These are phyloP conservation scores for Wallacemonas rigidus DNA, from an alignment of 208 protist species.

Conservation along the genomic window DNA sequence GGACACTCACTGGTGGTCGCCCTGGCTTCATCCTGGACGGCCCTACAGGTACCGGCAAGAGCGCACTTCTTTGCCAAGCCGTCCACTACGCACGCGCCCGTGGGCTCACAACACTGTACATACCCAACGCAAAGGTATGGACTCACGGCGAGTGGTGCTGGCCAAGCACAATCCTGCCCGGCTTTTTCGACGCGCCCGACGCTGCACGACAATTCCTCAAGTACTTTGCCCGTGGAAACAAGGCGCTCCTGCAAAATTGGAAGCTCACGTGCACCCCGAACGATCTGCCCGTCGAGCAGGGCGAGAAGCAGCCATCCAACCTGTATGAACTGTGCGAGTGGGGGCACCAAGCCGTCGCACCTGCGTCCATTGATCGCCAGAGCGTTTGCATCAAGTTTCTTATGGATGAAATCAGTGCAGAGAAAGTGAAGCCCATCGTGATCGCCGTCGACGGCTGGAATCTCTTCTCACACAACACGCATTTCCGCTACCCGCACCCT, in stretches of 20 bases:
- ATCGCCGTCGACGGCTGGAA: constrained; percentile 92
- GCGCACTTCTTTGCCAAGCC: constrained; percentile 86
- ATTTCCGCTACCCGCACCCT: constrained; percentile 91
- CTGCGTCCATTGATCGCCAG: constrained; percentile 87
- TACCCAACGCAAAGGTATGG: constrained; percentile 86
- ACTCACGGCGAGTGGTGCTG: constrained; percentile 92
- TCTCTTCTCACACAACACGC: constrained; percentile 88
- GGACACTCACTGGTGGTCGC: constrained; percentile 62
- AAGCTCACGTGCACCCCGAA: constrained; percentile 70
- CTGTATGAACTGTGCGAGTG: constrained; percentile 87
- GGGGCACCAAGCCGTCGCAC: constrained; percentile 74
- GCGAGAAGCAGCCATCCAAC: constrained; percentile 71
- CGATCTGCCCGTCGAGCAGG: constrained; percentile 81
- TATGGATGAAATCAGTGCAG: constrained; percentile 85
- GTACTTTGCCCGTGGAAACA: constrained; percentile 79
- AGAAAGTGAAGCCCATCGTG: constrained; percentile 84
- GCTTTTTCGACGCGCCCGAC: constrained; percentile 92
- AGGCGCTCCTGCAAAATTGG: constrained; percentile 56
- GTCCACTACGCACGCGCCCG: constrained; percentile 85
- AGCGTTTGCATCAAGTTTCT: constrained; percentile 91
- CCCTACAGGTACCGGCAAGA: constrained; percentile 85
- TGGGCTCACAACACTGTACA: constrained; percentile 79
- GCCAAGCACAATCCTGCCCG: constrained; percentile 88
- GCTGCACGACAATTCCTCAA: constrained; percentile 78
- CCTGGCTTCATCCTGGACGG: constrained; percentile 89